These are phyloP conservation scores for Phoma sp. DNA, from an alignment of 2,329 filamentous ascomycete species.

Conservation along the genomic window DNA sequence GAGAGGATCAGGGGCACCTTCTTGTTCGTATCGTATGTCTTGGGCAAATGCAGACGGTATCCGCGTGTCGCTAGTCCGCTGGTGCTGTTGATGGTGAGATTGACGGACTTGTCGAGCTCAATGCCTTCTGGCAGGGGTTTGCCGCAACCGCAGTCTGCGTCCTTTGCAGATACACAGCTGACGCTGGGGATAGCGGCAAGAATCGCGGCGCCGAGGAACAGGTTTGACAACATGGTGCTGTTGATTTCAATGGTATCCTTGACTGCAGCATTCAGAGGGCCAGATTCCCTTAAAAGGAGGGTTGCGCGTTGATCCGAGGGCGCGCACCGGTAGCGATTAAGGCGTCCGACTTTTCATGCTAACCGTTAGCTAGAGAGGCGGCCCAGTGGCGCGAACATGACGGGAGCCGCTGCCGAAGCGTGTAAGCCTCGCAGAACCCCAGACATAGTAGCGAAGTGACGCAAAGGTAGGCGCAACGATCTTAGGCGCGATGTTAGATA, in stretches of 20 bases:
- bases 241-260: background rate
- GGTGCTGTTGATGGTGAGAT: slow-evolving; percentile 33
- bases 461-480: background rate
- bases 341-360: slow-evolving; percentile 13
- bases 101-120: slow-evolving; percentile 27
- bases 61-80: slow-evolving; percentile 39
- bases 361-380: background rate
- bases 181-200: background rate
- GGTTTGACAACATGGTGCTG: slow-evolving; percentile 1
- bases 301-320: slow-evolving; percentile 1
- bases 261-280: background rate
- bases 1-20: slow-evolving; percentile 55
- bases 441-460: background rate
- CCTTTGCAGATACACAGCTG: background rate
- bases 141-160: slow-evolving; percentile 17
- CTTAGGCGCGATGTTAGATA: too few species aligned
- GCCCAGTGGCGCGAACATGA: background rate
- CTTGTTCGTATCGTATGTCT: slow-evolving; percentile 46
- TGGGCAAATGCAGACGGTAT: slow-evolving; percentile 49
- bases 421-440: background rate
- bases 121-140: slow-evolving; percentile 29
- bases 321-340: slow-evolving; percentile 5
- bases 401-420: background rate
- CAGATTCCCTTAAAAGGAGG: slow-evolving; percentile 6
- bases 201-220: background rate